phyloP scores from a whole-genome alignment of 106 monocot species.

The Dioscorea alata region DNA sequence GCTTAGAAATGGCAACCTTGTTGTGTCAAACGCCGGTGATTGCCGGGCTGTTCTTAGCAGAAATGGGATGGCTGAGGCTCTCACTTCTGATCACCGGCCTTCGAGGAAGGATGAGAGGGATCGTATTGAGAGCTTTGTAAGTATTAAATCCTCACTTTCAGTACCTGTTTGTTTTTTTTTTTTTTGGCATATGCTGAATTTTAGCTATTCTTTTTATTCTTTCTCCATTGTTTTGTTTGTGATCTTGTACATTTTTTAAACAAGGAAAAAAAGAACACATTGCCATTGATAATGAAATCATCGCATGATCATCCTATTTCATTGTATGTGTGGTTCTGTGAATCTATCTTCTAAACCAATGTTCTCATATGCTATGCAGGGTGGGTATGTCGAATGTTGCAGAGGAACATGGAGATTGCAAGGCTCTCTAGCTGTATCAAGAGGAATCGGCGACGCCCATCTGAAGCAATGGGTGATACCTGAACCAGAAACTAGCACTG shows the following conservation, averaged over 20 bases:
- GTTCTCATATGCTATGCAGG: conserved; percentile 13
- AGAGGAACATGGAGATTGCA: conserved; percentile 78
- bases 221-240: no score
- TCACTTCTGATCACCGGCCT: conserved; percentile 81
- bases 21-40: conserved; percentile 88
- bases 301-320: no score
- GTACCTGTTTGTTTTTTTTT: background rate
- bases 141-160: background rate
- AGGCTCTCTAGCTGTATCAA: conserved; percentile 82
- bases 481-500: conserved; percentile 61
- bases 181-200: no score
- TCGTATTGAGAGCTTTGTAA: conserved; percentile 79
- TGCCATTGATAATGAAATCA: no score
- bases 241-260: no score
- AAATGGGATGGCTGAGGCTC: conserved; percentile 56
- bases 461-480: conserved; percentile 84
- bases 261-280: no score
- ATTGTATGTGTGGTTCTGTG: background rate
- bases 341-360: background rate
- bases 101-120: conserved; percentile 70
- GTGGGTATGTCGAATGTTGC: conserved; percentile 64
- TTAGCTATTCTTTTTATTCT: no score
- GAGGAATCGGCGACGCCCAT: conserved; percentile 80
- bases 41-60: conserved; percentile 84
- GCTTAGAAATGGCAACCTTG: conserved; percentile 53